These are phyloP conservation scores for Ustilago loliicola DNA, from an alignment of 1,284 basidiomycete species.

Conservation along the genomic window DNA sequence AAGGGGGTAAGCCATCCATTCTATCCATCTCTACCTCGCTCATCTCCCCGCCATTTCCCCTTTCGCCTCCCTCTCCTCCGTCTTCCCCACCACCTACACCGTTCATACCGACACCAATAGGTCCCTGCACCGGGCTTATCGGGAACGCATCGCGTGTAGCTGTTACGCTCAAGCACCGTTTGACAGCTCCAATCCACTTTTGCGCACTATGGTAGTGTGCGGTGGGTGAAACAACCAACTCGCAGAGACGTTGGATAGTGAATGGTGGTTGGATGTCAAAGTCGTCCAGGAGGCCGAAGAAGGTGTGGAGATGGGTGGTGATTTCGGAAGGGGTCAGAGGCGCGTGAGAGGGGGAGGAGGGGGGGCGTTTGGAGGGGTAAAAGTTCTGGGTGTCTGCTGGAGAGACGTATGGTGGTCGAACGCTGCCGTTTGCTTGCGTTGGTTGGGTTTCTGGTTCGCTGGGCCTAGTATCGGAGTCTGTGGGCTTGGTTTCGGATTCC, in stretches of 20 bases:
- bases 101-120: conserved; percentile 10
- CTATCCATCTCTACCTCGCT: conserved; percentile 39
- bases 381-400: conserved; percentile 36
- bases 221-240: conserved; percentile 36
- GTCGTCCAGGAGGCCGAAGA: conserved; percentile 50
- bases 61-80: neutral
- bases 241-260: conserved; percentile 57
- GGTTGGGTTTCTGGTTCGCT: neutral
- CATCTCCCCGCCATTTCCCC: conserved; percentile 9
- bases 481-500: neutral
- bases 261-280: conserved; percentile 60
- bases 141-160: conserved; percentile 54
- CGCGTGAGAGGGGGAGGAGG: neutral
- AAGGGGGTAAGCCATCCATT: conserved; percentile 30
- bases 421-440: neutral
- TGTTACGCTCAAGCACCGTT: conserved; percentile 47
- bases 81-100: conserved; percentile 2
- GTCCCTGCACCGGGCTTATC: conserved; percentile 33
- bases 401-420: conserved; percentile 13
- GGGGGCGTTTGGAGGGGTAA: conserved; percentile 33
- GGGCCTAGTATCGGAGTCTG: no score
- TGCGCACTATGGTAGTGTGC: conserved; percentile 26
- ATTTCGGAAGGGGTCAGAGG: conserved; percentile 8
- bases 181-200: conserved; percentile 49
- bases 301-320: neutral